Evolutionary conservation across 805 yeast genomes (phyloP), one percentile per base, ranked within the genome.

Genomic region (Ogataea paradorogensis): DNA sequence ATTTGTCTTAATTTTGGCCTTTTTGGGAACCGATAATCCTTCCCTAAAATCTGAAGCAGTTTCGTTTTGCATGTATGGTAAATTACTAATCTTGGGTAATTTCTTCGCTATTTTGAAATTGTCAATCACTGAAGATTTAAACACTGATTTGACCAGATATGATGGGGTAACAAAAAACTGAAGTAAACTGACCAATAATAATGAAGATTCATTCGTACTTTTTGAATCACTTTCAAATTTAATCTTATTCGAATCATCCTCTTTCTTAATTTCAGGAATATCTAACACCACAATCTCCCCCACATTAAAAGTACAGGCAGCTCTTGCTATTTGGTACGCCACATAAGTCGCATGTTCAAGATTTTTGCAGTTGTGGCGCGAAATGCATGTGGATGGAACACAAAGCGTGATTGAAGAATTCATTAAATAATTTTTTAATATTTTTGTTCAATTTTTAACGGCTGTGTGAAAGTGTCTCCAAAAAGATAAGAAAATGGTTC

Each of bases 141-240:
- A 86, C 4, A 82, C 70, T 2, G 80, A 62, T 45, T 81, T 80
- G 14, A 80, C 74, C 30, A 89, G 67, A 55, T 89, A 86, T 34
- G 87, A 84, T 1, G 96, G 96, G 0, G 96, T 88, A 11, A 88
- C 78, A 54, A 86, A 86, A 56, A 67, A 88, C 56, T 87, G 95
- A 41, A 89, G 64, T 27, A 89, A 66, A 1, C 81, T 68, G 1
- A 91, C 89, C 39, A 87, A 70, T 7, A 80, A 54, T 56, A 80
- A 61, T 0, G 81, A 64, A 47, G 39, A 25, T 16, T 27, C 31
- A 14, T 18, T 18, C 6, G 32, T 40, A 2, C 24, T 33, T 27
- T 22, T 50, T 46, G 31, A 52, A 13, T 26, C 27, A 37, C 53
- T 50, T 15, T 60, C 67, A 38, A 56, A 63, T 43, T 66, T 65